Conservation (phyloP, 768 basidiomycete genomes). For the Mycena sanguinolenta region DNA sequence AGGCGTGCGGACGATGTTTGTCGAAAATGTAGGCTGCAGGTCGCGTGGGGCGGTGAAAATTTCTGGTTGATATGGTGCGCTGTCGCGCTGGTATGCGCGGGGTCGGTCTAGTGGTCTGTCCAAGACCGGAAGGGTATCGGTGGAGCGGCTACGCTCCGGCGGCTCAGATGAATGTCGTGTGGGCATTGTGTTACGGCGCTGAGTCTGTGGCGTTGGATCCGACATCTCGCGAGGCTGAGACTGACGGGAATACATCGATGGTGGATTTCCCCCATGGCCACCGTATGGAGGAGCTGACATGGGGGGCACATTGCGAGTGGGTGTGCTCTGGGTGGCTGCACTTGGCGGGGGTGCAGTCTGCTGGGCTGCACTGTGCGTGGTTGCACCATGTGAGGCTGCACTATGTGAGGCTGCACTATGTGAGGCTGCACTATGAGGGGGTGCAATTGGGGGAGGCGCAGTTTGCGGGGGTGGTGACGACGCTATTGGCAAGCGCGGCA, state of each 20-base stretch:
- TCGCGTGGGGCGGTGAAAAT: slow-evolving; percentile 65
- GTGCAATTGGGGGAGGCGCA: no score
- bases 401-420: no score
- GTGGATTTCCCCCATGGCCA: background rate
- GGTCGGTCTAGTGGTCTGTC: slow-evolving; percentile 26
- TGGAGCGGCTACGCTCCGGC: slow-evolving; percentile 31
- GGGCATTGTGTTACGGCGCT: slow-evolving; percentile 17
- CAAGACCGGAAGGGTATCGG: slow-evolving; percentile 19
- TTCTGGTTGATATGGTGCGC: slow-evolving; percentile 44
- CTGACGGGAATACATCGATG: slow-evolving; percentile 22
- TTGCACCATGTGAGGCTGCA: no score
- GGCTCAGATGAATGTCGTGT: slow-evolving; percentile 45
- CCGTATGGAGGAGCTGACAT: slow-evolving; percentile 21
- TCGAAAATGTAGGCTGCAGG: slow-evolving; percentile 76
- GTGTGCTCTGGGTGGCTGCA: slow-evolving; percentile 26
- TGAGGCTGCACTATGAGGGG: no score
- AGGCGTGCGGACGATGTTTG: slow-evolving; percentile 79
- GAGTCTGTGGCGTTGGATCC: slow-evolving; percentile 29
- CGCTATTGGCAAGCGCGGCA: no score
- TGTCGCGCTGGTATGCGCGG: slow-evolving; percentile 30
- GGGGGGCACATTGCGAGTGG: no score
- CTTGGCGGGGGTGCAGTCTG: background rate
- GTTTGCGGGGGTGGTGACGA: no score
- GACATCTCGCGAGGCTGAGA: slow-evolving; percentile 30
- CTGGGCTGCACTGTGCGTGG: no score